phyloP scores from a whole-genome alignment of 139 green algal species.

The Parachlorella kessleri region DNA sequence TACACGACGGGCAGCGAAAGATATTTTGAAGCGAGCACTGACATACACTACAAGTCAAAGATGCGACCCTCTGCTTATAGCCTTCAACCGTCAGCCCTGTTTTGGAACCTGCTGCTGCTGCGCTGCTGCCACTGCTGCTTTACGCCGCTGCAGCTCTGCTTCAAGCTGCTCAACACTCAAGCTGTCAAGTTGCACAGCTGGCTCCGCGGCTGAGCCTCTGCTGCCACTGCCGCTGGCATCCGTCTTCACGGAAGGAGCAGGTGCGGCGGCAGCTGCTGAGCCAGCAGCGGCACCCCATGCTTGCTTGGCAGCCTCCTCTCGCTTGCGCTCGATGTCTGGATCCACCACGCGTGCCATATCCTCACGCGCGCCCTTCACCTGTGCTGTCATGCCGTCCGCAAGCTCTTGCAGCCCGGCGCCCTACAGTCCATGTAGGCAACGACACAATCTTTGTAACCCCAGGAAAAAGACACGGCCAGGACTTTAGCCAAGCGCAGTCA shows the following conservation, averaged over 20 bases:
- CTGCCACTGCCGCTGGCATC: conserved; percentile 5
- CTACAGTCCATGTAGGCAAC: too few species aligned
- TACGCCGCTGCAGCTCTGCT: conserved; percentile 69
- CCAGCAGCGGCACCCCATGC: conserved; percentile 69
- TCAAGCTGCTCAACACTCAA: conserved; percentile 79
- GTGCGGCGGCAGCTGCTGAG: not conserved
- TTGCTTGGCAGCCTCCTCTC: conserved; percentile 65
- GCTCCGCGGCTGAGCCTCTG: not conserved
- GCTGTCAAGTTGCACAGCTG: conserved; percentile 42
- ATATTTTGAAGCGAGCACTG: too few species aligned
- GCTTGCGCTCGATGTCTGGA: conserved; percentile 83
- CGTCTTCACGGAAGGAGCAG: not conserved
- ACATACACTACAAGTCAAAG: too few species aligned
- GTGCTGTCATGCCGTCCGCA: conserved; percentile 29
- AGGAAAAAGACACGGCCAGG: too few species aligned
- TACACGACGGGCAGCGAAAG: too few species aligned
- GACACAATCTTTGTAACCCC: too few species aligned
- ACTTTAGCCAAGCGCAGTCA: too few species aligned
- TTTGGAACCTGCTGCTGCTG: not conserved
- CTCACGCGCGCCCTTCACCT: not conserved
- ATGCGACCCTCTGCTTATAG: too few species aligned
- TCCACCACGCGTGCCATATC: conserved; percentile 32
- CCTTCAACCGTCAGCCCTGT: too few species aligned
- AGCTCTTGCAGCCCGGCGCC: conserved; percentile 25
- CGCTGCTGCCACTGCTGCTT: not conserved